Base-by-base conservation (phyloP, 352 stramenopile genomes). In the Phytophthora pini region DNA sequence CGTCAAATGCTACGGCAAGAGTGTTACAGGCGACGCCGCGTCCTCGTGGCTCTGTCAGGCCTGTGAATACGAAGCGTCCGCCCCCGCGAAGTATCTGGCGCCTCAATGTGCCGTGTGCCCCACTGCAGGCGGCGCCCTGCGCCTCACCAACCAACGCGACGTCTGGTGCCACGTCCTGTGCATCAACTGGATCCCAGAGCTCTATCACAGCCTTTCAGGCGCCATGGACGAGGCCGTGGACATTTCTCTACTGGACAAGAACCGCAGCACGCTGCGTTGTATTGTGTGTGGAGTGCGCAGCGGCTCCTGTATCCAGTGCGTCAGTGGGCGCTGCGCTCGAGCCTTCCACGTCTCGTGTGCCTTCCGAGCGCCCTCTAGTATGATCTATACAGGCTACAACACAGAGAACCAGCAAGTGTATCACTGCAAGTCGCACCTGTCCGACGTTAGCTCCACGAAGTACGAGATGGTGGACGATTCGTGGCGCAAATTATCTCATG, bases 351-450 rank as follows among this genome's bases (percentile, higher is more conserved):
- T 93, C 5, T 61, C 90, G 5, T 97, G 90, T 54, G 88, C 87
- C 2, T 81, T 95, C 61, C 84, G 87, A 5, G 68, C 83, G 26
- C 86, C 82, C 0, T 93, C 86, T 6, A 79, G 47, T 32, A 49
- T 87, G 27, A 65, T 95, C 58, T 96, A 91, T 58, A 96, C 85
- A n/a, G 88, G 88, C 24, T 92, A 93, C 67, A 94, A 93, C 52
- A 56, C 58, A 44, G 72, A 84, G 17, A 92, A 87, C 47, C 86
- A 94, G 45, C 84, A 92, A 59, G 75, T 92, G 12, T 96, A 94
- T 50, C 85, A 95, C 59, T 96, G 88, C 79, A 90, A 90, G 41
- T 68, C 74, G 46, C 87, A 96, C 49, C 59, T 93, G 4, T 65
- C 58, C 5, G 88, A 96, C 43, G 84, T 93, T n/a, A 41, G 61